Evolutionary conservation across 331 rosid genomes (phyloP), one percentile per base, ranked within the genome.

Genomic region (Quercus phellos): DNA sequence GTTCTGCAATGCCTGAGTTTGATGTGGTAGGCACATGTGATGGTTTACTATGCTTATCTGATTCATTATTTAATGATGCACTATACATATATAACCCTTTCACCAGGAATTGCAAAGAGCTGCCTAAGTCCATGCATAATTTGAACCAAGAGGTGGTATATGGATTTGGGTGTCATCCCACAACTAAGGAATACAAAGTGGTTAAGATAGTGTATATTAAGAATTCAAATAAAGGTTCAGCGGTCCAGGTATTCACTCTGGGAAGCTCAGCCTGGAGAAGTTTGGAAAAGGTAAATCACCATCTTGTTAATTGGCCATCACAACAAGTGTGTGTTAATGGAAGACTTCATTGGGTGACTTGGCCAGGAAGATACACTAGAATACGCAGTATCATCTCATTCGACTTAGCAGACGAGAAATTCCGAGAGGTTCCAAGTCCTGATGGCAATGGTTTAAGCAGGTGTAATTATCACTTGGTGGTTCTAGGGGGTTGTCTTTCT

Each of bases 301-400:
- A 77, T 34, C 77, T 83, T 34, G 82, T 72, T 72, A 78, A 73
- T 4, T 74, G 87, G 12, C 81, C 84, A 22, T 66, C 83, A 2
- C 85, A 83, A 56, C 85, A 83, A 56, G 78, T 83, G 4, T 61
- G 75, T 43, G 87, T 81, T 69, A 76, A 81, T 17, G 92, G 87
- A 12, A 79, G 92, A 22, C 86, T 88, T 66, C 89, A 83, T 42
- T 88, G 92, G 92, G 80, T 81, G 8, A 74, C 88, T 51, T 64
- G 74, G 43, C 79, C 73, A 1, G 56, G 70, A 51, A 77, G 82
- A 9, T n/a, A 72, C 17, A 58, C 27, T 26, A 58, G 74, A 0
- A 85, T 83, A 4, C 75, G 78, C n/a, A 73, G 75, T 51, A 67
- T 88, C 13, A 61, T 88, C 30, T 81, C 92, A 6, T 88, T 85